These are phyloP conservation scores for Euphrasia confusa DNA, from an alignment of 257 asterid species.

Conservation along the genomic window DNA sequence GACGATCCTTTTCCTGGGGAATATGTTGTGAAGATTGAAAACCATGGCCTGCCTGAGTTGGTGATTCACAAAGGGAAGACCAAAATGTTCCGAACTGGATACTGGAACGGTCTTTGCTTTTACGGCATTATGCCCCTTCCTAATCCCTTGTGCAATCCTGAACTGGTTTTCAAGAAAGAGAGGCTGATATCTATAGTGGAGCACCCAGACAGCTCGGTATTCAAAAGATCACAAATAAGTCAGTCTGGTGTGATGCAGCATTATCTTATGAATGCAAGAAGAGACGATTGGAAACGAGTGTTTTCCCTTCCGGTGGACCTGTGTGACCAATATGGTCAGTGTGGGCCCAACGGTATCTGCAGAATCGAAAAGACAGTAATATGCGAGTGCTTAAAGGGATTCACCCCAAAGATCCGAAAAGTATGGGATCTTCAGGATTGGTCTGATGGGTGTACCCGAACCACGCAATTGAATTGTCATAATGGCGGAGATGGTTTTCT, in stretches of 20 bases:
- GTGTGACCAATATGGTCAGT: constrained; percentile 25
- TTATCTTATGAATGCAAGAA: constrained; percentile 18
- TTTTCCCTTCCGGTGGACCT: neutral
- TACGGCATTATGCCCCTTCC: constrained; percentile 16
- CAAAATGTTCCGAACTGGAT: constrained; percentile 23
- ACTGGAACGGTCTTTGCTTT: constrained; percentile 37
- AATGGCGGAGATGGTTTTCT: constrained; percentile 20
- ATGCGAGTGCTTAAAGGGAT: constrained; percentile 26
- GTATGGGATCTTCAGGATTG: constrained; percentile 27
- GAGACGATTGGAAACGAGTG: constrained; percentile 20
- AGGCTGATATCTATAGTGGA: constrained; percentile 15
- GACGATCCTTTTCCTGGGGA: constrained; percentile 42
- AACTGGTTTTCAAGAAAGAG: neutral
- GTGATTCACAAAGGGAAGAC: constrained; percentile 9
- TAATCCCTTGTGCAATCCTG: neutral
- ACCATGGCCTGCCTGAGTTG: constrained; percentile 23
- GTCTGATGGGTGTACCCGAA: constrained; percentile 27
- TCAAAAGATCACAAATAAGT: neutral
- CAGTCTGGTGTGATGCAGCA: constrained; percentile 8
- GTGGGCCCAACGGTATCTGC: constrained; percentile 33
- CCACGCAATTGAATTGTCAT: constrained; percentile 13
- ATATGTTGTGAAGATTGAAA: constrained; percentile 16
- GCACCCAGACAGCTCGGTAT: constrained; percentile 5
- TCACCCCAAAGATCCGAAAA: constrained; percentile 11
- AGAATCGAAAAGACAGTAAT: neutral